Evolutionary conservation across 768 basidiomycete species (phyloP).

Genomic region (Lactarius hengduanensis): DNA sequence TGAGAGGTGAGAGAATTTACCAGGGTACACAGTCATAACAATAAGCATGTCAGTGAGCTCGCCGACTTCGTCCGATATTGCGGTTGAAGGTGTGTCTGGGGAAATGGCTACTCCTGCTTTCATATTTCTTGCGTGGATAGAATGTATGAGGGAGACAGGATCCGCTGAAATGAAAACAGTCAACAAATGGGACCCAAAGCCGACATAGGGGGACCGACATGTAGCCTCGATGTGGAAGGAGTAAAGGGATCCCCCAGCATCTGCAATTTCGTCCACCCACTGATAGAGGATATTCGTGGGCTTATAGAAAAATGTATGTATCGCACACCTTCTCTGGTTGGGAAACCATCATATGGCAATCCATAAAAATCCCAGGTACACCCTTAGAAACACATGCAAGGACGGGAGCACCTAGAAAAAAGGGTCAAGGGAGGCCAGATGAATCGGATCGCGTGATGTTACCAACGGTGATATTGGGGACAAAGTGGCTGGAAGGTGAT

Average conservation of each 20-base stretch:
- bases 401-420: constrained; percentile 72
- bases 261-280: constrained; percentile 97
- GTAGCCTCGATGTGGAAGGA: constrained; percentile 97
- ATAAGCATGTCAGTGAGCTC: constrained; percentile 88
- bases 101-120: constrained; percentile 96
- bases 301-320: not conserved
- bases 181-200: not conserved
- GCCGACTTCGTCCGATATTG: constrained; percentile 85
- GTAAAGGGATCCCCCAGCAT: constrained; percentile 92
- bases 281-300: constrained; percentile 35
- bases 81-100: constrained; percentile 86
- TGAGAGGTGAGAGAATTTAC: constrained; percentile 37
- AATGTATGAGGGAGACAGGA: constrained; percentile 70
- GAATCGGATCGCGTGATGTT: constrained; percentile 19
- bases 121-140: constrained; percentile 85
- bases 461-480: constrained; percentile 99
- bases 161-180: constrained; percentile 46
- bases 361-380: constrained; percentile 97
- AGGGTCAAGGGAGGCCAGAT: constrained; percentile 15
- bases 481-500: constrained; percentile 74
- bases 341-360: constrained; percentile 99
- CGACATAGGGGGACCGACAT: constrained; percentile 47
- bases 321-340: constrained; percentile 77
- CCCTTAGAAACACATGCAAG: constrained; percentile 81
- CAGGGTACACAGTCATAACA: constrained; percentile 98